Evolutionary conservation across 2,329 filamentous ascomycete species (phyloP).

Genomic region (Colletotrichum tofieldiae): DNA sequence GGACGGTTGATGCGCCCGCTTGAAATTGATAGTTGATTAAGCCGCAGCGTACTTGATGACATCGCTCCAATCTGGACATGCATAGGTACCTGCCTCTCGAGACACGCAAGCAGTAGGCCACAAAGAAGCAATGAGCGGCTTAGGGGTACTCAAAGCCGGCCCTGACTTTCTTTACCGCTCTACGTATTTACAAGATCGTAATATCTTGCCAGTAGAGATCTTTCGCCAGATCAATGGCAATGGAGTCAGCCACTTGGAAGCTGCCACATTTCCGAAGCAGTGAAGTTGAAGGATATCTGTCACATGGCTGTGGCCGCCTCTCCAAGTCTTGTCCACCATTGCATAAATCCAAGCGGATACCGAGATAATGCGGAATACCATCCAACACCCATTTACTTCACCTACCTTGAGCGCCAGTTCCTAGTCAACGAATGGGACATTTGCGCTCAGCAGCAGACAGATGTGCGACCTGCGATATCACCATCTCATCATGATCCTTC

Average conservation of each 20-base stretch:
- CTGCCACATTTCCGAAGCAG: not conserved
- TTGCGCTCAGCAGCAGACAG: no score
- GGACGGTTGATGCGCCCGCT: conserved; percentile 19
- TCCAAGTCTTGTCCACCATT: not conserved
- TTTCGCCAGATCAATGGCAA: not conserved
- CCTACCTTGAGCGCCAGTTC: no score
- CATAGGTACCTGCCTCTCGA: not conserved
- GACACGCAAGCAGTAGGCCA: not conserved
- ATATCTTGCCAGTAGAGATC: not conserved
- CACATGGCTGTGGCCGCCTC: not conserved
- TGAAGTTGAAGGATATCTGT: not conserved
- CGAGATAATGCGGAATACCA: not conserved
- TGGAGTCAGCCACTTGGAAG: no score
- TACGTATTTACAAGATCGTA: not conserved
- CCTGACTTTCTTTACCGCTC: not conserved
- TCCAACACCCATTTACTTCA: not conserved
- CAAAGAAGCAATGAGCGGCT: not conserved
- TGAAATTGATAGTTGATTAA: not conserved
- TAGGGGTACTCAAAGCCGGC: not conserved
- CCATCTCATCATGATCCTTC: no score
- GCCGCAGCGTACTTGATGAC: not conserved
- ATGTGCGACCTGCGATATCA: no score
- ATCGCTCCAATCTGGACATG: not conserved
- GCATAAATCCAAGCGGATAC: not conserved
- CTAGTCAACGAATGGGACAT: no score